phyloP scores from a whole-genome alignment of 2,329 filamentous ascomycete genomes.

The Sarocladium strictum region DNA sequence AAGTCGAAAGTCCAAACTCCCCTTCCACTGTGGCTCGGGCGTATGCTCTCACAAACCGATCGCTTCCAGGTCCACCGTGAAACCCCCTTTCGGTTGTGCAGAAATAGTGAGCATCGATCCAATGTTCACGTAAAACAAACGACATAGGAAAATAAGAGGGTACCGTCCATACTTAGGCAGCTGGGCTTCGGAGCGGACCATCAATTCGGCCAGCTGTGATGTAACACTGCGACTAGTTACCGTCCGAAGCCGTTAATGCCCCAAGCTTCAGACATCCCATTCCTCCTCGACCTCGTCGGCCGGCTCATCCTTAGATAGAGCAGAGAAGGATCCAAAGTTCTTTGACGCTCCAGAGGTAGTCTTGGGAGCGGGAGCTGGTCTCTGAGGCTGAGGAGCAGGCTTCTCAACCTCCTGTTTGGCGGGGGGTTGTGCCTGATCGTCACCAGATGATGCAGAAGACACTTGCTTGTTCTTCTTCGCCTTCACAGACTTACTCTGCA shows the following conservation, averaged over 20 bases:
- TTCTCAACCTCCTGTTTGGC: conserved; percentile 1
- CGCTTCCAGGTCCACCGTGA: neutral
- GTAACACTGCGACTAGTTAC: no score
- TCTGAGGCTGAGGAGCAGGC: conserved; percentile 25
- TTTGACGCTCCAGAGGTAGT: conserved; percentile 23
- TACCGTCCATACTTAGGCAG: no score
- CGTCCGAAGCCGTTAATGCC: neutral
- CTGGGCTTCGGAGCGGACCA: no score
- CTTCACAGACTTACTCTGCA: conserved; percentile 42
- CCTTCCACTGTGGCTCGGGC: neutral
- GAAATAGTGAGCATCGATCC: neutral
- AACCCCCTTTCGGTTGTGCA: neutral
- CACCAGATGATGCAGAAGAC: conserved; percentile 26
- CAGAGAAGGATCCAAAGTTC: conserved; percentile 43
- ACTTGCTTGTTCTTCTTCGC: conserved; percentile 27
- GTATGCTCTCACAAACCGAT: neutral
- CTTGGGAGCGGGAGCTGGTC: conserved; percentile 19
- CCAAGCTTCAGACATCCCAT: conserved; percentile 41
- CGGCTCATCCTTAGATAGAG: conserved; percentile 36
- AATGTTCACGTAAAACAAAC: conserved; percentile 4
- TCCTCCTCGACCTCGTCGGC: conserved; percentile 38
- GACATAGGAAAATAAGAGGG: conserved; percentile 4
- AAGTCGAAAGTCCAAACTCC: neutral
- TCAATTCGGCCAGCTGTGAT: no score
- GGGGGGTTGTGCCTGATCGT: conserved; percentile 16